Conservation (phyloP, 306 rosid species). For the Lablab purpureus region DNA sequence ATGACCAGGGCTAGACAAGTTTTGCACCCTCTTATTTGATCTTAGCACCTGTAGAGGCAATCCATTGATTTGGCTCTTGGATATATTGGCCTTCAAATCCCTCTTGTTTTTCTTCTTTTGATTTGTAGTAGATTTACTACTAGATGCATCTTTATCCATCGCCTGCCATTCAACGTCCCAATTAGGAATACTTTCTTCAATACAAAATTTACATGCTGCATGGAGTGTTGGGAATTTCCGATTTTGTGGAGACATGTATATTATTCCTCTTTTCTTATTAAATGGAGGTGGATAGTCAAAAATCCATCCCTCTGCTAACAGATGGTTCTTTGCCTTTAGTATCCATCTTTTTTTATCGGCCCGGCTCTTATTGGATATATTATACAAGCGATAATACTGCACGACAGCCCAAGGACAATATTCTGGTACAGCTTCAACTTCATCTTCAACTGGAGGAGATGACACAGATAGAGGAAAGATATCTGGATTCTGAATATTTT, state of each 20-base stretch:
- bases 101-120: constrained; percentile 42
- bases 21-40: constrained; percentile 67
- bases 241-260: constrained; percentile 60
- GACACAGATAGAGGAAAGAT: constrained; percentile 31
- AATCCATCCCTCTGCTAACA: constrained; percentile 61
- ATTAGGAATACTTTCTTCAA: constrained; percentile 42
- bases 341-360: constrained; percentile 16
- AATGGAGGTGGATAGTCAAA: constrained; percentile 44
- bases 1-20: constrained; percentile 49
- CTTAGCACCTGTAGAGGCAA: constrained; percentile 50
- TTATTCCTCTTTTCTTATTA: constrained; percentile 43
- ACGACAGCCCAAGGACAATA: constrained; percentile 41
- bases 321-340: constrained; percentile 57
- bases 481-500: constrained; percentile 43
- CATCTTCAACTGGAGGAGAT: constrained; percentile 31
- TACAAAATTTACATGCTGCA: constrained; percentile 56
- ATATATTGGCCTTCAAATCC: constrained; percentile 43
- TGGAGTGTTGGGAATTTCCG: constrained; percentile 42
- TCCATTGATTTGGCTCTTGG: constrained; percentile 45
- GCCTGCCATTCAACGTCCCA: constrained; percentile 25
- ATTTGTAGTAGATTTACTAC: constrained; percentile 41
- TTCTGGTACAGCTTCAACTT: not conserved
- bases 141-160: constrained; percentile 30
- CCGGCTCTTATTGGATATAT: not conserved
- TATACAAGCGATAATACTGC: constrained; percentile 47